A percentile compares a stretch with the other conserved stretches of the same genome.
Conservation (phyloP, 306 rosid species). For the Rosa rugosa region DNA sequence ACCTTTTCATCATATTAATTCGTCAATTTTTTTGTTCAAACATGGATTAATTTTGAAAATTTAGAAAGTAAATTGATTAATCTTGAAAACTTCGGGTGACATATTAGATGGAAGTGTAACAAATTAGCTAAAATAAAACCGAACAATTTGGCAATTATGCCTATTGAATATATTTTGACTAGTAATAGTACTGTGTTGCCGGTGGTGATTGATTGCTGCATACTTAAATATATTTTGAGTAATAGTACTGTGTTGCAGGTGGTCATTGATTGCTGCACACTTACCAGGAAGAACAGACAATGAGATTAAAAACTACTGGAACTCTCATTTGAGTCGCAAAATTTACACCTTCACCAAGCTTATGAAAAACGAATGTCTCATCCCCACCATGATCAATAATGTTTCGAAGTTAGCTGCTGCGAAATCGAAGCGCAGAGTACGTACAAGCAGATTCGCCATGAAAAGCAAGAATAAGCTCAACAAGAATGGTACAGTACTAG, state of each 20-base stretch:
- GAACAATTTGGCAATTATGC: too few species aligned
- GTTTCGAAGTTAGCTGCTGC: conserved; percentile 20
- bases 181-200: conserved; percentile 16
- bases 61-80: too few species aligned
- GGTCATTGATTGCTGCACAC: conserved; percentile 81
- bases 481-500: background rate
- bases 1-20: too few species aligned
- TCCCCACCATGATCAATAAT: conserved; percentile 20
- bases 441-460: conserved; percentile 26
- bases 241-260: conserved; percentile 39
- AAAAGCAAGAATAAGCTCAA: conserved; percentile 30
- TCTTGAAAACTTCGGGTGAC: too few species aligned
- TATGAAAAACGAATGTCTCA: conserved; percentile 31
- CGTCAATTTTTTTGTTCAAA: too few species aligned
- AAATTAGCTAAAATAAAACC: too few species aligned
- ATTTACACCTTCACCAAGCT: conserved; percentile 54
- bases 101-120: too few species aligned
- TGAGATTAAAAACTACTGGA: conserved; percentile 87
- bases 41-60: too few species aligned
- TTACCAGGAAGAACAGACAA: conserved; percentile 86
- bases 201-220: conserved; percentile 88
- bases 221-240: conserved; percentile 27
- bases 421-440: conserved; percentile 22
- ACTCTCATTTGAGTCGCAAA: conserved; percentile 76
- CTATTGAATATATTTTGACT: background rate